Base-by-base conservation (phyloP, 2,329 filamentous ascomycete genomes). In the Fusarium redolens region DNA sequence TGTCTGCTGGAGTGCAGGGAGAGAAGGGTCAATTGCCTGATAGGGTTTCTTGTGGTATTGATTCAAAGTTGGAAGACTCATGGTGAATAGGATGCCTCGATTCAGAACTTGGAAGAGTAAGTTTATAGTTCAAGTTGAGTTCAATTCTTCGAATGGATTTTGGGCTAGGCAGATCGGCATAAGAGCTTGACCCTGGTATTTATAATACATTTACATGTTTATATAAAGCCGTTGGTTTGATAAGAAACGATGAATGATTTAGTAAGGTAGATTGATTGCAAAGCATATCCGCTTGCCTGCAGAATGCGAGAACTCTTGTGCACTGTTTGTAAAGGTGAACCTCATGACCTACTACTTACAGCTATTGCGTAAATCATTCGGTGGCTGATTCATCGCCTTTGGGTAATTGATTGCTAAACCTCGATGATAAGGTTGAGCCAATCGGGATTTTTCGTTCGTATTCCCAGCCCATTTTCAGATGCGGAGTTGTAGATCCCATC, bases 21-120 rank as follows among this genome's bases (percentile, higher is more conserved):
- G 20, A 1, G 31, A 5, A 18, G 59, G 59, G 3, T 58, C 31
- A 8, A 61, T 45, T 8, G 48, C 30, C 7, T 22, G 14, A 13
- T 61, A 61, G 1, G 48, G 18, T 5, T 28, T 33, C 15, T 61
- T 61, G 18, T 56, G 58, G 8, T 54, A 54, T 30, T 38, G 18
- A 5, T 30, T 38, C 18, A 54, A 13, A 13, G 4, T 30, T 2
- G 33, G 35, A 25, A 54, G 50, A 30, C 50, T 54, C 50, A 38
- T 54, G 9, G 20, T 54, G 22, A 3, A 35, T 7, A 20, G n/a
- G 31, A 5, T 11, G 8, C 9, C 14, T 18, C 15, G 31, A 51
- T 6, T 7, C 7, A 20, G 4, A 48, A 31, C 10, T 31, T 11
- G 25, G 25, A 25, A 25, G 3, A 12, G 20, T 51, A 20, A 14